These are phyloP conservation scores for Microthlaspi erraticum DNA, from an alignment of 345 rosid genomes.

Conservation along the genomic window DNA sequence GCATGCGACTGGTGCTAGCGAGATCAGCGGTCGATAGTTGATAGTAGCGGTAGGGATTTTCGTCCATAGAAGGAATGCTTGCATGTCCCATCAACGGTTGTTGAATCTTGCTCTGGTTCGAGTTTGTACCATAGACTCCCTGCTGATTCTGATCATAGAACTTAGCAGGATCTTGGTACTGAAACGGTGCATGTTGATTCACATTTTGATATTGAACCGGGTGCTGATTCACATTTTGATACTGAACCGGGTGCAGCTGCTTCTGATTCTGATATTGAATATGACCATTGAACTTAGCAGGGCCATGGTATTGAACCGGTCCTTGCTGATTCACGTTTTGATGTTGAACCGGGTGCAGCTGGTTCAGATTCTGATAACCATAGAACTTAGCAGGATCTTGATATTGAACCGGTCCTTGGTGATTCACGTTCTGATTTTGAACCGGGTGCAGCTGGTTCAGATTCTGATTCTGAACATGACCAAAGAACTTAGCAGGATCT, in stretches of 20 bases:
- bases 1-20: neutral
- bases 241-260: no score
- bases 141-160: neutral
- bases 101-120: neutral
- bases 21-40: neutral
- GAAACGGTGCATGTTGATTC: no score
- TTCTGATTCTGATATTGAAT: neutral
- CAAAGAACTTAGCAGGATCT: no score
- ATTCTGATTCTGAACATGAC: conserved; percentile 1
- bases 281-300: neutral
- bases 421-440: no score
- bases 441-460: no score
- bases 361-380: neutral
- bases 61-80: neutral
- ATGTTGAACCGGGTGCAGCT: no score
- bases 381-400: neutral
- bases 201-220: no score
- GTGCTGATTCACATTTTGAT: no score
- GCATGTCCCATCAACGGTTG: neutral
- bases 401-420: neutral
- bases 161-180: no score
- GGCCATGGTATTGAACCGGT: neutral
- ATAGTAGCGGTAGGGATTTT: neutral
- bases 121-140: no score
- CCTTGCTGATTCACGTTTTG: neutral